Evolutionary conservation across 2,329 filamentous ascomycete genomes (phyloP).

Genomic region (Aureobasidium sp.): DNA sequence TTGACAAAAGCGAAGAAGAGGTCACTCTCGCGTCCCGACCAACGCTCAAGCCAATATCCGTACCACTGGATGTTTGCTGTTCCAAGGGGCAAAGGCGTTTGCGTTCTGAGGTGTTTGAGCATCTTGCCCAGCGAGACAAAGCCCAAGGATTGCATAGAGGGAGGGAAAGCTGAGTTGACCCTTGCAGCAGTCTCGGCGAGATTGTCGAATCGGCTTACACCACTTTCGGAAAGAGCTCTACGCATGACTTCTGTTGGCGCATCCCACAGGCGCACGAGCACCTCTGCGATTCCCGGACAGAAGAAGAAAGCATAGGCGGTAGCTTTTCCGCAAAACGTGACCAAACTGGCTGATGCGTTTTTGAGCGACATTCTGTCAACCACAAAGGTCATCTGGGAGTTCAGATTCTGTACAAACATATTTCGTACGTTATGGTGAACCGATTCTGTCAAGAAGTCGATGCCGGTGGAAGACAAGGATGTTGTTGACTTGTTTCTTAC

Average conservation of each 20-base stretch:
- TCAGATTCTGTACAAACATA: slow-evolving; percentile 74
- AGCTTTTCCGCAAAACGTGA: slow-evolving; percentile 82
- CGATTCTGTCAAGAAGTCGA: slow-evolving; percentile 64
- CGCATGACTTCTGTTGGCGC: slow-evolving; percentile 60
- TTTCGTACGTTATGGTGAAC: slow-evolving; percentile 83
- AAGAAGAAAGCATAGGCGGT: slow-evolving; percentile 93
- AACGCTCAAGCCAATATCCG: slow-evolving; percentile 74
- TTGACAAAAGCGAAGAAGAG: slow-evolving; percentile 89
- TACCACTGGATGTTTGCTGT: slow-evolving; percentile 73
- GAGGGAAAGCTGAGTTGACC: slow-evolving; percentile 62
- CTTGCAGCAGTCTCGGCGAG: slow-evolving; percentile 46
- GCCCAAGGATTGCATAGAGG: slow-evolving; percentile 51
- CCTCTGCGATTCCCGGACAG: slow-evolving; percentile 74
- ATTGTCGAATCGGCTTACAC: slow-evolving; percentile 48
- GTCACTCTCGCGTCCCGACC: slow-evolving; percentile 81
- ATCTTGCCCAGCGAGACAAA: slow-evolving; percentile 55
- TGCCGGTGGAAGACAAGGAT: slow-evolving; percentile 52
- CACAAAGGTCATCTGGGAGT: slow-evolving; percentile 77
- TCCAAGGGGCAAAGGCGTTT: slow-evolving; percentile 57
- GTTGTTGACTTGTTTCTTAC: slow-evolving; percentile 45
- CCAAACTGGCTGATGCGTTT: slow-evolving; percentile 55
- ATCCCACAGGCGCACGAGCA: slow-evolving; percentile 74
- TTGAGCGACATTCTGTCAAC: slow-evolving; percentile 80
- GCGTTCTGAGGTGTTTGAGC: slow-evolving; percentile 54
- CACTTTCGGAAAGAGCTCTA: slow-evolving; percentile 62